Conservation (phyloP, 306 rosid genomes). For the Ochetophila trinervis region DNA sequence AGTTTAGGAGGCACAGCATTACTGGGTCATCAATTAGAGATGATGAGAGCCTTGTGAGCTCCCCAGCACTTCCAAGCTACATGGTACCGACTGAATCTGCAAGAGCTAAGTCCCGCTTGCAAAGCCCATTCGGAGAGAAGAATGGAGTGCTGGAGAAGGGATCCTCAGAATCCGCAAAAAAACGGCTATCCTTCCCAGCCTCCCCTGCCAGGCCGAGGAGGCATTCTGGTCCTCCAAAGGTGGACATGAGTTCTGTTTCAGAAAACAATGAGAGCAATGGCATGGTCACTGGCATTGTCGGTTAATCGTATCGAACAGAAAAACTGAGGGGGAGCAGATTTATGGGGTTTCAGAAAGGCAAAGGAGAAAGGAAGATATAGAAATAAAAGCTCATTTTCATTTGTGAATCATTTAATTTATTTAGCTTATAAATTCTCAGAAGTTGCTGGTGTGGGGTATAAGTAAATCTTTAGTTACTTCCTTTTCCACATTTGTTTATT, state of each 20-base stretch:
- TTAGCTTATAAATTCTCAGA: conserved; percentile 32
- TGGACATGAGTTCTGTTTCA: conserved; percentile 50
- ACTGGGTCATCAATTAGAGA: conserved; percentile 66
- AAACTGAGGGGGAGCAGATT: conserved; percentile 24
- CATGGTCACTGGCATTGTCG: conserved; percentile 59
- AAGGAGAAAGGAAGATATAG: conserved; percentile 23
- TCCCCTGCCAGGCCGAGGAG: conserved; percentile 77
- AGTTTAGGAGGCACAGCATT: conserved; percentile 78
- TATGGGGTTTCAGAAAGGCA: conserved; percentile 34
- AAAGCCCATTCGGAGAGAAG: conserved; percentile 62
- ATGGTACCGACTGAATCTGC: conserved; percentile 88
- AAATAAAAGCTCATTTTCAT: conserved; percentile 29
- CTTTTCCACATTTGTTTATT: conserved; percentile 25
- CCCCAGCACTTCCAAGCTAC: conserved; percentile 71
- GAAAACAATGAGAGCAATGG: conserved; percentile 45
- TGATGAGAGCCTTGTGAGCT: conserved; percentile 74
- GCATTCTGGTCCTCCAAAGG: conserved; percentile 72
- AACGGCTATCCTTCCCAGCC: conserved; percentile 70
- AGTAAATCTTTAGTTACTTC: conserved; percentile 11
- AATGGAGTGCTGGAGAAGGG: conserved; percentile 57
- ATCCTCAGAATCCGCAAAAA: conserved; percentile 59
- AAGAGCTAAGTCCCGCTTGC: conserved; percentile 76
- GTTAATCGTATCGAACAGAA: conserved; percentile 20
- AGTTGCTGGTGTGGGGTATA: conserved; percentile 45
- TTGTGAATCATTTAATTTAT: conserved; percentile 46